Base-by-base conservation (phyloP, 331 rosid genomes). In the Cydonia oblonga region DNA sequence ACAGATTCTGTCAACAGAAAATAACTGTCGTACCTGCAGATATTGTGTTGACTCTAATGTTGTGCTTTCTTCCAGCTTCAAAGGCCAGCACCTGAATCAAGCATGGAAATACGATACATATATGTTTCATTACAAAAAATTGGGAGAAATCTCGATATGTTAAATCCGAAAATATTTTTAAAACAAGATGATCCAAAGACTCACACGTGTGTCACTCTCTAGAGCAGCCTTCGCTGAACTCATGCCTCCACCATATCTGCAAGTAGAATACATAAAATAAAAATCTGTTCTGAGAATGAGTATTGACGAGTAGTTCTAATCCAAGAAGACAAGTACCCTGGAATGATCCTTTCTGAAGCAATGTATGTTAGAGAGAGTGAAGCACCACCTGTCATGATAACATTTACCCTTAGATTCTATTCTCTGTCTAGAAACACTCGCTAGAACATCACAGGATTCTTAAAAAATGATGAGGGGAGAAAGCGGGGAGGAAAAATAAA, bases 171-270 rank as follows among this genome's bases (percentile, higher is more conserved):
- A 70, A 20, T 9, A 6, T 9, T 24, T 18, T 4, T 20, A 49
- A 9, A 56, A 32, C 35, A 15, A 5, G 16, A 63, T 70, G 68
- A 18, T 9, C 4, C 28, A n/a, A 49, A 30, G 38, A 82, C 90
- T 88, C 76, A 92, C 98, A 57, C 83, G 82, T 33, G 98, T 90
- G 73, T 92, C 98, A 74, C 98, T 92, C 87, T 92, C 98, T 75
- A 92, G 81, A 73, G 96, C 96, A 71, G 98, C 91, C 84, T 92
- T 92, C 7, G 96, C 98, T 44, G 98, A 92, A 76, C 98, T 92
- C 98, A 92, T 92, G 42, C 98, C 98, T 40, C 98, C 98, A 44
- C 98, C 96, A 72, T 92, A 92, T 62, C 98, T 92, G 84, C 51
- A 66, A 58, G 42, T 51, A 51, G 12, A 14, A 40, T 24, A 40